These are phyloP conservation scores for Fusarium udum DNA, from an alignment of 2,329 filamentous ascomycete species.

Conservation along the genomic window DNA sequence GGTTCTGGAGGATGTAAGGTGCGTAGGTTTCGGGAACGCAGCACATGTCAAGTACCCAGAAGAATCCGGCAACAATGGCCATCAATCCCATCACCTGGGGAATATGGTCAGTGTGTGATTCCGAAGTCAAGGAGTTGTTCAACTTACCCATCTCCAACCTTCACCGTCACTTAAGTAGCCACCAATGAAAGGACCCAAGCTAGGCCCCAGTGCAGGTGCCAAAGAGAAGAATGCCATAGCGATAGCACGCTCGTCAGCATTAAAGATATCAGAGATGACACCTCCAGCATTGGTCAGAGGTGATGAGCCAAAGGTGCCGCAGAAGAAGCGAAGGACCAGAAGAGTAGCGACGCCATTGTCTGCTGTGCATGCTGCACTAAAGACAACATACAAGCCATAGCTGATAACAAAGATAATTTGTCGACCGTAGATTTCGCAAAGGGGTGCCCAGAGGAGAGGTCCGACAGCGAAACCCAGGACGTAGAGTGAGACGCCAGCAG, in stretches of 20 bases:
- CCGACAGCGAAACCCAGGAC: slow-evolving; percentile 70
- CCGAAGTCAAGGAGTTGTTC: rapidly evolving
- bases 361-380: slow-evolving; percentile 69
- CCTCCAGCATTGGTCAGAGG: slow-evolving; percentile 71
- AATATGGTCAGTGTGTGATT: not conserved
- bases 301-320: slow-evolving; percentile 69
- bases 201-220: slow-evolving; percentile 71
- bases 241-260: slow-evolving; percentile 61
- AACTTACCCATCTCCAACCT: slow-evolving; percentile 66
- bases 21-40: slow-evolving; percentile 68
- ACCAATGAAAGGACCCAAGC: slow-evolving; percentile 67
- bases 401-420: slow-evolving; percentile 68
- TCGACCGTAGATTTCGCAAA: slow-evolving; percentile 71
- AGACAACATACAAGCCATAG: slow-evolving; percentile 66
- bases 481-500: slow-evolving; percentile 71
- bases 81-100: slow-evolving; percentile 66
- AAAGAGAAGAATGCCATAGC: slow-evolving; percentile 69
- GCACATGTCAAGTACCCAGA: slow-evolving; percentile 64
- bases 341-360: slow-evolving; percentile 66
- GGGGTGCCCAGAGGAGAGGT: slow-evolving; percentile 72
- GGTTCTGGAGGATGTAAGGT: slow-evolving; percentile 62
- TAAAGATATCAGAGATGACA: slow-evolving; percentile 72
- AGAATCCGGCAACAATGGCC: slow-evolving; percentile 65
- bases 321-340: slow-evolving; percentile 73
- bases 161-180: slow-evolving; percentile 68